Evolutionary conservation across 1,284 basidiomycete species (phyloP), one percentile per base, ranked within the genome.

Genomic region (Puccinia hordei): DNA sequence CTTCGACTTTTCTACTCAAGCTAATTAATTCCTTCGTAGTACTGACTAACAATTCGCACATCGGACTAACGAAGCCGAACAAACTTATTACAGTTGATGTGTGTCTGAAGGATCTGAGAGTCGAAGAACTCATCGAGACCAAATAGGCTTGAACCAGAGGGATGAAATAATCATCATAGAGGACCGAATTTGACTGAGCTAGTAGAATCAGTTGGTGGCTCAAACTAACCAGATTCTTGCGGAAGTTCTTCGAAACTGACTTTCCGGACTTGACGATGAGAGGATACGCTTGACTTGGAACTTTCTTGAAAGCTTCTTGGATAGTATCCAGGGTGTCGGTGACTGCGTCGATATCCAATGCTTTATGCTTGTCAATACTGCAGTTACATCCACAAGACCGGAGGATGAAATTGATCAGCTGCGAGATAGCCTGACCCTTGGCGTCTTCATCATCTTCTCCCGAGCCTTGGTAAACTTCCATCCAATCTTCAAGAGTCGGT

Each of bases 41-140:
- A 12, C 89, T 88, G 1, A 91, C 90, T 0, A 92, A 92, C 24
- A 96, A 92, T 78, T 92, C 90, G 85, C 92, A 94, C 0, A 99
- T 87, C 0, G 93, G 92, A 2, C 92, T 91, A 85, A 95, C 92
- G 49, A 95, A 89, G 84, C 94, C 92, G 46, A 68, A 68, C 65
- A 99, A 88, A 0, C 92, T 92, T 46, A 98, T 88, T 33, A 96
- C 92, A 0, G 95, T 98, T 0, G 95, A 92, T 0, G 97, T 99
- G 86, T 99, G 97, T 27, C 97, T 90, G 86, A 99, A 96, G 81
- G 93, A 93, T 71, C 97, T 92, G 57, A 98, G 91, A 72, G 94
- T 92, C 0, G 95, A 98, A 0, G 93, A 94, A 0, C 94, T 93
- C 91, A 98, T 94, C 74, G 93, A 91, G 65, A 93, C 90, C 46